A percentile compares a stretch with the other conserved stretches of the same genome.
phyloP scores from a whole-genome alignment of 2,329 filamentous ascomycete genomes.

The Clarireedia paspali region DNA sequence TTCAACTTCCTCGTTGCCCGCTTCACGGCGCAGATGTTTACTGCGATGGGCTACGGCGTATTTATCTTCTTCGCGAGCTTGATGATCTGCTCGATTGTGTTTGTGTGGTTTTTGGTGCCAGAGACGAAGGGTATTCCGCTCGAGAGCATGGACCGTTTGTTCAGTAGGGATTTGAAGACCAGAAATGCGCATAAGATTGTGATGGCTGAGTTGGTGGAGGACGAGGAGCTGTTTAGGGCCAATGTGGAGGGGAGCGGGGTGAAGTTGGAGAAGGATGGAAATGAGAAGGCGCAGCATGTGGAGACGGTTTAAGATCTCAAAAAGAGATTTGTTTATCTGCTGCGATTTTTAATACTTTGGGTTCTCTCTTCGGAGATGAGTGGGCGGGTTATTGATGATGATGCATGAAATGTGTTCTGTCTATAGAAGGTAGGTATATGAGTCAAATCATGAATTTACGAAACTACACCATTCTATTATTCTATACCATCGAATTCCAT shows the following conservation, averaged over 20 bases:
- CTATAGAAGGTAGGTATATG: no score
- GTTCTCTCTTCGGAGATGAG: neutral
- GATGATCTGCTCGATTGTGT: conserved; percentile 49
- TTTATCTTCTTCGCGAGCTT: conserved; percentile 63
- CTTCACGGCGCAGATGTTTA: conserved; percentile 60
- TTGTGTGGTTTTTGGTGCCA: conserved; percentile 55
- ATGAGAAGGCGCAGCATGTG: conserved; percentile 13
- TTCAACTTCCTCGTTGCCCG: conserved; percentile 61
- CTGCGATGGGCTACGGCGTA: conserved; percentile 51
- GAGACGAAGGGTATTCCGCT: conserved; percentile 61
- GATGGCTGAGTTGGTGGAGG: conserved; percentile 19
- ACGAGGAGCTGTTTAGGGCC: conserved; percentile 20
- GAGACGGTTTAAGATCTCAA: neutral
- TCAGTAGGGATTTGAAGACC: conserved; percentile 31
- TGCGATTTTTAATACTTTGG: neutral
- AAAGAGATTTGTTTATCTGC: neutral
- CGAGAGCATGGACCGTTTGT: conserved; percentile 57
- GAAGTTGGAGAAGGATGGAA: conserved; percentile 13
- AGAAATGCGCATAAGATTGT: conserved; percentile 21
- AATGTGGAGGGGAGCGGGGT: conserved; percentile 6
- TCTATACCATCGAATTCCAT: no score
- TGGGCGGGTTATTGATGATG: neutral
- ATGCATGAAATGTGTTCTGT: no score
- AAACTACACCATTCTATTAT: no score
- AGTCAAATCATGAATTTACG: no score